phyloP scores from a whole-genome alignment of 495 filamentous ascomycete genomes.

The Lepraria neglecta region DNA sequence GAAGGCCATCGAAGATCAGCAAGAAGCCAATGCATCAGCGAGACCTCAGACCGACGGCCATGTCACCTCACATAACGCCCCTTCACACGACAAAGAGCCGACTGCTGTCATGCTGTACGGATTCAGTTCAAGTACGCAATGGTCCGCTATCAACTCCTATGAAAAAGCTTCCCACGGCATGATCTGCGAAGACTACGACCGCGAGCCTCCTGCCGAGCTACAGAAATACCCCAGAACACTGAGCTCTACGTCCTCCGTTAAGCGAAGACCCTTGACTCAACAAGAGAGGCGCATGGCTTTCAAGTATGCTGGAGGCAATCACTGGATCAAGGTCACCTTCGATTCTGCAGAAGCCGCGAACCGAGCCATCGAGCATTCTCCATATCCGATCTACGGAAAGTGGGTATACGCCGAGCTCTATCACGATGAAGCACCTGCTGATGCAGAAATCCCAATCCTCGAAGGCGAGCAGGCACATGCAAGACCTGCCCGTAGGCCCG shows the following conservation, averaged over 20 bases:
- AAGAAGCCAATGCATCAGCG: conserved; percentile 42
- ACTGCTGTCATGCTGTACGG: conserved; percentile 80
- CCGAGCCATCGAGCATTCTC: conserved; percentile 64
- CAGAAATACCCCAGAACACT: conserved; percentile 53
- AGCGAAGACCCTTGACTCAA: conserved; percentile 52
- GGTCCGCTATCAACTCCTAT: conserved; percentile 78
- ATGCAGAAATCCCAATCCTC: conserved; percentile 52
- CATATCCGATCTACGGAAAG: conserved; percentile 69
- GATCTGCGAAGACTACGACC: conserved; percentile 86
- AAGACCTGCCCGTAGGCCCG: conserved; percentile 29
- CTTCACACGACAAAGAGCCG: conserved; percentile 52
- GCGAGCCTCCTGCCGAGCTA: conserved; percentile 54
- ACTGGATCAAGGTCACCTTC: conserved; percentile 93
- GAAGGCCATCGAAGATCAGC: conserved; percentile 29
- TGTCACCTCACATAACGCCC: conserved; percentile 39
- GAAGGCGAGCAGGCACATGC: conserved; percentile 33
- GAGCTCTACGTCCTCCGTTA: conserved; percentile 57
- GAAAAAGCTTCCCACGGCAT: conserved; percentile 62
- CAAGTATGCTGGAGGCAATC: conserved; percentile 65
- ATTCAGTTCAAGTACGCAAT: conserved; percentile 66
- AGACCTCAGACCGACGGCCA: conserved; percentile 22
- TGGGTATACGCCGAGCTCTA: conserved; percentile 74
- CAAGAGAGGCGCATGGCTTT: conserved; percentile 70
- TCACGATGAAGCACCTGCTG: conserved; percentile 60
- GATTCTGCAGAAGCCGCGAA: conserved; percentile 75